phyloP scores from a whole-genome alignment of 2,329 filamentous ascomycete species.

The Aureobasidium musti region DNA sequence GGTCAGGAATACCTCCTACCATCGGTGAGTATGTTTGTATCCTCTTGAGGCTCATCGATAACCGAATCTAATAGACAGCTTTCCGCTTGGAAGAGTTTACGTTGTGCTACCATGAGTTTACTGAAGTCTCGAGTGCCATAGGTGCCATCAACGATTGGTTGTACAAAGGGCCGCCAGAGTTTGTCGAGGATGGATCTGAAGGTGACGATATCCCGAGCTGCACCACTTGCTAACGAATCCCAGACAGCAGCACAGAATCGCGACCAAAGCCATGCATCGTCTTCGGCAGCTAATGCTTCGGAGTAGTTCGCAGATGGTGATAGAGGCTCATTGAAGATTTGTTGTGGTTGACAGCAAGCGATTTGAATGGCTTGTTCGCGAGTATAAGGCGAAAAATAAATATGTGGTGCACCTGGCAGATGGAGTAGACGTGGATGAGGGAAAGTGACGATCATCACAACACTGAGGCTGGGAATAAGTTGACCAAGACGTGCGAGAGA shows the following conservation, averaged over 20 bases:
- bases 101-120: conserved; percentile 71
- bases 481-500: conserved; percentile 81
- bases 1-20: neutral
- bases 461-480: conserved; percentile 73
- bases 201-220: conserved; percentile 73
- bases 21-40: conserved; percentile 18
- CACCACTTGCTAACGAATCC: conserved; percentile 79
- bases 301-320: conserved; percentile 51
- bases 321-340: conserved; percentile 47
- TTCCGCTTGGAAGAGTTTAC: conserved; percentile 72
- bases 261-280: conserved; percentile 71
- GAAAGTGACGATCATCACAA: conserved; percentile 73
- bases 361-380: conserved; percentile 79
- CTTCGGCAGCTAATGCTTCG: conserved; percentile 52
- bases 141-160: conserved; percentile 73
- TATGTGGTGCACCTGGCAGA: conserved; percentile 68
- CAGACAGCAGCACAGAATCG: conserved; percentile 83
- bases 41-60: conserved; percentile 24
- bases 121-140: conserved; percentile 79
- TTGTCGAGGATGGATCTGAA: conserved; percentile 70
- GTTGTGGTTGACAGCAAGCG: conserved; percentile 59
- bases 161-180: conserved; percentile 83
- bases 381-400: conserved; percentile 82
- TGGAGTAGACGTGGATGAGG: conserved; percentile 71
- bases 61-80: conserved; percentile 61